Base-by-base conservation (phyloP, 2,329 filamentous ascomycete genomes). In the Fusarium lateritium region DNA sequence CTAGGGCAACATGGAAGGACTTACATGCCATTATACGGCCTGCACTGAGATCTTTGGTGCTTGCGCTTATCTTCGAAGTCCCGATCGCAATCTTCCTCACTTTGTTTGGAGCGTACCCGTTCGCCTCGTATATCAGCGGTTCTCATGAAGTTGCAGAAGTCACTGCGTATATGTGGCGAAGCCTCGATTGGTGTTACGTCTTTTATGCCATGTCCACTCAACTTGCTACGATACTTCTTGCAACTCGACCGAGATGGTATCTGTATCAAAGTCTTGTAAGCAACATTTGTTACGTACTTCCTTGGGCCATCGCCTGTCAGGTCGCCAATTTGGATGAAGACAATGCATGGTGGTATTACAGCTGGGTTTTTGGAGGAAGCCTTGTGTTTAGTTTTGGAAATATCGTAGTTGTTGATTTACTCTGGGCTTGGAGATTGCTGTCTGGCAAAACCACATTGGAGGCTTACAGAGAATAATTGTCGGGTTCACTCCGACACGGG, bases 251-350 rank as follows among this genome's bases (percentile, higher is more conserved):
- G 0, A 79, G 80, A 3, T 93, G 89, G 90, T 93, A 92, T 73
- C 80, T 93, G 0, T 88, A 85, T 60, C 90, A 93, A 75, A 89
- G 88, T 5, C 78, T 93, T 1, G 84, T 80, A 0, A 91, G 89
- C 8, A 93, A 93, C 70, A 47, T 93, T 0, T 76, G 90, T 0
- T 93, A 90, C 73, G 89, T 93, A 0, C 77, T 94, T 4, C 91
- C 90, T 0, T 93, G 91, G 90, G 90, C 91, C 0, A 86, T 93
- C 40, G 88, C 85, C 0, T 88, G 86, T 62, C 86, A 84, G 51
- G 81, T 79, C 6, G 78, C 78, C n/a, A 56, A 78, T 3, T 77
- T 91, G 45, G 82, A 84, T 8, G 75, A 81, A 5, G 77, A 78
- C 0, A 85, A 88, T 71, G 89, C 91, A 1, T 93, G 90, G 91